phyloP scores from a whole-genome alignment of 768 basidiomycete species.

The Leccinum obscurum region DNA sequence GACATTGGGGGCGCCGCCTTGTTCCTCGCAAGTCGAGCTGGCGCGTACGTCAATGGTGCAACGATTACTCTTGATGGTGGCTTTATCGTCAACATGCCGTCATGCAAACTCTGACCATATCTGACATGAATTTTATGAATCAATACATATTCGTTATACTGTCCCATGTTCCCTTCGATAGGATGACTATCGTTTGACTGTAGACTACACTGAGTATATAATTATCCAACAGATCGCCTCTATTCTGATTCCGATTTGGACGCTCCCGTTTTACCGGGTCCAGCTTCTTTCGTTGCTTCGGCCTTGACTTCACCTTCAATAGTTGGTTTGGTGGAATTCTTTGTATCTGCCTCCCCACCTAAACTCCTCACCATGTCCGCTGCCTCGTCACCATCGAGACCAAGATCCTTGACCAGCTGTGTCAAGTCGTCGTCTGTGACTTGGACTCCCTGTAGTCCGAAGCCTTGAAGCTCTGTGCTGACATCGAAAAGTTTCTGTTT shows the following conservation, averaged over 20 bases:
- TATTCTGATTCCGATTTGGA: constrained; percentile 7
- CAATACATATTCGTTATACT: background rate
- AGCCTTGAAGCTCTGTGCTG: constrained; percentile 66
- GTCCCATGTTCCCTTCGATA: background rate
- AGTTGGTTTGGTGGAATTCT: constrained; percentile 11
- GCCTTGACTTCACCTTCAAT: constrained; percentile 9
- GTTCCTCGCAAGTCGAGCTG: constrained; percentile 61
- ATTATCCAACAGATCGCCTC: constrained; percentile 1
- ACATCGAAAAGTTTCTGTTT: constrained; percentile 63
- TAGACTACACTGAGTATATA: constrained; percentile 7
- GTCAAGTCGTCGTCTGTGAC: constrained; percentile 74
- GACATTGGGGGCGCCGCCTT: constrained; percentile 65
- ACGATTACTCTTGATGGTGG: constrained; percentile 66
- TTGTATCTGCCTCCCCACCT: constrained; percentile 30
- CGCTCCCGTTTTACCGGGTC: background rate
- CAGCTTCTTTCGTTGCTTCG: constrained; percentile 6
- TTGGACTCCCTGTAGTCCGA: constrained; percentile 73
- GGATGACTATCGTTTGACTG: constrained; percentile 1
- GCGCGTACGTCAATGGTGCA: constrained; percentile 63
- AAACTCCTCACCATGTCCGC: constrained; percentile 71
- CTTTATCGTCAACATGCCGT: constrained; percentile 42
- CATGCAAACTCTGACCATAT: constrained; percentile 27
- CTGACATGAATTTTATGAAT: constrained; percentile 13
- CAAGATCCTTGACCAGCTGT: constrained; percentile 71
- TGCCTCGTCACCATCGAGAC: constrained; percentile 75